Base-by-base conservation (phyloP, 2,329 filamentous ascomycete genomes). In the Aureobasidium musti region DNA sequence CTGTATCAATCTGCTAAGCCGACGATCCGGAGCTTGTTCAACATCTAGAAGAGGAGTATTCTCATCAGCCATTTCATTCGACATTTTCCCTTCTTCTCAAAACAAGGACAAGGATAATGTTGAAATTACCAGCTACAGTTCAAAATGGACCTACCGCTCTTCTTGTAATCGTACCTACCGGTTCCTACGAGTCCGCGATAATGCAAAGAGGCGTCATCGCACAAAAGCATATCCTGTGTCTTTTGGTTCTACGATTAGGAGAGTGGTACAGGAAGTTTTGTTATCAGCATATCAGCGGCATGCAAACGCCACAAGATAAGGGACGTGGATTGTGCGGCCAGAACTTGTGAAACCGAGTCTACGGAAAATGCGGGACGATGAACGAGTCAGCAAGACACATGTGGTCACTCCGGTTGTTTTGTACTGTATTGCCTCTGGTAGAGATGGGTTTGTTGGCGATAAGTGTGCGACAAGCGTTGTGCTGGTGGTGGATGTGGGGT, bases 1-100 rank as follows among this genome's bases (percentile, higher is more conserved):
- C 60, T 76, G 76, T 26, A 66, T 52, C 2, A 80, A 67, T 57
- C 72, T 73, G 56, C 70, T 77, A 37, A 78, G 57, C 39, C 77
- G 71, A n/a, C 70, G 69, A 57, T 76, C 72, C 8, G 37, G 41
- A 19, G 26, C 45, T 21, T 13, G 23, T 21, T 65, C 49, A 5
- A 52, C 28, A 26, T 65, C 50, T 2, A 67, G 30, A 7, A 67
- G 59, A 19, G 66, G 66, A n/a, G 49, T 63, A 5, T 49, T 35
- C 30, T 67, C 65, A 33, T 67, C 59, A 11, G 41, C 26, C 45
- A 61, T 53, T 19, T 52, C 37, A 10, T 47, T 23, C 28, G 28
- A 41, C 45, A 52, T 45, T 33, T n/a, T 39, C 35, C 14, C 35
- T 17, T 39, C 14, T 17, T 5, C 4, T 17, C 3, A 2, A 39